Evolutionary conservation across 306 rosid genomes (phyloP), one percentile per base, ranked within the genome.

Genomic region (Inga oerstediana): DNA sequence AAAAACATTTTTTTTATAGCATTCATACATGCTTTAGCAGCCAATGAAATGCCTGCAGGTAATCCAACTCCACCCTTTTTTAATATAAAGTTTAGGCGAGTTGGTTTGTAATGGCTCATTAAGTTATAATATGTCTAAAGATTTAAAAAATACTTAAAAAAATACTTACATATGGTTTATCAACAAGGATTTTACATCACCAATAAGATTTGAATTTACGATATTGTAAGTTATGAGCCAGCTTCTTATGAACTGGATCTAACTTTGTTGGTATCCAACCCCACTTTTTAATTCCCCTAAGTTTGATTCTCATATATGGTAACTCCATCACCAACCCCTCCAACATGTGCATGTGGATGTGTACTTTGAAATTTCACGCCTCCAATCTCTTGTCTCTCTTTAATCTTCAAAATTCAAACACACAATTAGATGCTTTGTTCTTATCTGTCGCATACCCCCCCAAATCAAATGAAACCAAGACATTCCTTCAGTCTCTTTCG

Each of bases 401-500:
- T 10, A 22, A 12, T 44, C n/a, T 24, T 72, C 24, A 45, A 45
- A 1, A 30, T 46, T 11, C 22, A 16, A 39, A 39, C 30, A 27
- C 48, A 69, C 8, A 45, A 17, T 24, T 61, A 0, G 22, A 56
- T 61, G 49, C 51, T 75, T 62, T 27, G 49, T 61, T 75, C 75
- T 81, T 82, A 74, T 61, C 67, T 77, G 48, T 65, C 71, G 11
- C 4, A 5, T 30, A 65, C 70, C 70, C 70, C 70, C 70, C 81
- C 66, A 59, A 80, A 46, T 45, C 43, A 56, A 77, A 66, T 80
- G 70, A 83, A 73, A 59, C 69, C 69, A 61, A 59, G 85, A 84
- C 87, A 87, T 87, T 87, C 90, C 87, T 81, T 81, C n/a, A 68
- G 88, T 87, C 88, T 74, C 84, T 87, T 87, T 84, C 90, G 72